A percentile compares a stretch with the other conserved stretches of the same genome.
phyloP scores from a whole-genome alignment of 2,329 filamentous ascomycete genomes.

The Diatrype stigma region DNA sequence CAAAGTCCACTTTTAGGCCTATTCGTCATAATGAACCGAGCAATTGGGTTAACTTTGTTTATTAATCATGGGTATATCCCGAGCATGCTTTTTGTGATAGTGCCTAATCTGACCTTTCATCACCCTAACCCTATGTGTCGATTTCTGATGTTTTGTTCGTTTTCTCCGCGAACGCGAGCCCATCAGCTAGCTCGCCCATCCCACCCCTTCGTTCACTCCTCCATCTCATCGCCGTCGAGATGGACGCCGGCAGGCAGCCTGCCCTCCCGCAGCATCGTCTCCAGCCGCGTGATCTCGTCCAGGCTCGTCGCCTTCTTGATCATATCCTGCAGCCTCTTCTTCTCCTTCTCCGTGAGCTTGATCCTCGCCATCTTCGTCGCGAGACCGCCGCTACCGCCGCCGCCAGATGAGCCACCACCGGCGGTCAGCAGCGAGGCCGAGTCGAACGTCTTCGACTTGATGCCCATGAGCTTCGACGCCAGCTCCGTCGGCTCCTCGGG shows the following conservation, averaged over 20 bases:
- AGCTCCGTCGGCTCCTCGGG: constrained; percentile 72
- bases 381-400: constrained; percentile 34
- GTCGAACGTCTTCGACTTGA: constrained; percentile 75
- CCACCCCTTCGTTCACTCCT: constrained; percentile 54
- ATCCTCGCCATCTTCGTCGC: constrained; percentile 68
- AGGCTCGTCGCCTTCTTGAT: constrained; percentile 86
- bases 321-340: constrained; percentile 76
- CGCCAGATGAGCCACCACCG: constrained; percentile 37
- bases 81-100: constrained; percentile 1
- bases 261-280: constrained; percentile 90
- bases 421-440: constrained; percentile 39
- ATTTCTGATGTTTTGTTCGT: constrained; percentile 3
- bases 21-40: no score
- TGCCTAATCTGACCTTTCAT: not conserved
- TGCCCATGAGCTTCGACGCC: constrained; percentile 78
- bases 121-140: no score
- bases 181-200: constrained; percentile 1
- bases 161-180: no score
- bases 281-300: constrained; percentile 82
- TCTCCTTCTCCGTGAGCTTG: constrained; percentile 84
- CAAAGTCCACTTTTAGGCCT: no score
- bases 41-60: not conserved
- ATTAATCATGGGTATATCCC: constrained; percentile 24
- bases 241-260: constrained; percentile 69
- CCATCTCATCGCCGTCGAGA: constrained; percentile 53